Percentiles rank a stretch among this genome's conserved stretches.
Conservation (phyloP, 352 stramenopile genomes). For the Phytophthora parvispora region DNA sequence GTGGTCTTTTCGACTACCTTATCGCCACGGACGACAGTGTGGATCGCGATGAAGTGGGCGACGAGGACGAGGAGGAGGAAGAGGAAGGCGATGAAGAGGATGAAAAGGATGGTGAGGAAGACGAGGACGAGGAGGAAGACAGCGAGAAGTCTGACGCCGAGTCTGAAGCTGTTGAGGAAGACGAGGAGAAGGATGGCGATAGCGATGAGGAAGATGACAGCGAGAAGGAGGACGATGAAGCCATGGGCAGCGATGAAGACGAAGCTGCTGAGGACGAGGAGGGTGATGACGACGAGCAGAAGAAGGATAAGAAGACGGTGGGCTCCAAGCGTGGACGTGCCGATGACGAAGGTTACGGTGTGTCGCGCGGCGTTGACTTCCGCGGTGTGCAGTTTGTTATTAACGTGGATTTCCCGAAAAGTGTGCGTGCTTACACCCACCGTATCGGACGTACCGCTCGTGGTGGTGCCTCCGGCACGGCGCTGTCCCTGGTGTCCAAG, state of each 20-base stretch:
- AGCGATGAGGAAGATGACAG: conserved; percentile 53
- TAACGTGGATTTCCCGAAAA: conserved; percentile 99
- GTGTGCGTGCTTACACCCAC: conserved; percentile 97
- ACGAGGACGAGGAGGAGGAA: conserved; percentile 75
- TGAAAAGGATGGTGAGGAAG: conserved; percentile 47
- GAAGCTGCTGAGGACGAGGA: conserved; percentile 63
- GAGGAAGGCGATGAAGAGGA: conserved; percentile 77
- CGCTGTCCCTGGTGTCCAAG: conserved; percentile 95
- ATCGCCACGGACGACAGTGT: conserved; percentile 99
- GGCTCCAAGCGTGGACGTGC: conserved; percentile 61
- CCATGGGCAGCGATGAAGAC: conserved; percentile 89
- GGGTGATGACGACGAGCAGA: conserved; percentile 44
- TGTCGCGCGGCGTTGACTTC: conserved; percentile 99
- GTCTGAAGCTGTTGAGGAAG: conserved; percentile 70
- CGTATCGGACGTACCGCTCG: conserved; percentile 98
- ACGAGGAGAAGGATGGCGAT: conserved; percentile 63
- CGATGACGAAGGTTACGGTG: conserved; percentile 95
- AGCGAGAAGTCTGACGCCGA: conserved; percentile 42
- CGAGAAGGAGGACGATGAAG: conserved; percentile 53
- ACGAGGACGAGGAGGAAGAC: conserved; percentile 52
- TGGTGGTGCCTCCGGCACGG: conserved; percentile 96
- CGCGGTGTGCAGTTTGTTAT: conserved; percentile 98
- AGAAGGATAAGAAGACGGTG: conserved; percentile 44
- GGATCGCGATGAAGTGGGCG: conserved; percentile 81
- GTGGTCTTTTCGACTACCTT: conserved; percentile 99